Percentiles rank a stretch among this genome's conserved stretches.
phyloP scores from a whole-genome alignment of 2,329 filamentous ascomycete genomes.

The Xylariales sp. region DNA sequence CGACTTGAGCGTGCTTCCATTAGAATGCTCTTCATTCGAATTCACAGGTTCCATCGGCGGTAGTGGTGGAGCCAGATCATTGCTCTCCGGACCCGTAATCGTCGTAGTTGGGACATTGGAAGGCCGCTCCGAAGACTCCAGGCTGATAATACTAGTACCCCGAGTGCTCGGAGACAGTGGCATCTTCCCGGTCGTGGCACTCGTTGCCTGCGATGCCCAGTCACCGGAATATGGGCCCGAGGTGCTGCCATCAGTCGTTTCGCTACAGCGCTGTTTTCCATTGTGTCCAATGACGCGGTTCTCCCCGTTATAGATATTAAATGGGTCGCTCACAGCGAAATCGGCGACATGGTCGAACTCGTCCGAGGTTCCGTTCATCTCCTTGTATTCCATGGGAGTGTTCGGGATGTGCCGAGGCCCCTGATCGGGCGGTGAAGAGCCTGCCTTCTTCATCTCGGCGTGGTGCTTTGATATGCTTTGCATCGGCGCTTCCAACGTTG shows the following conservation, averaged over 20 bases:
- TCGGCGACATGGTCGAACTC: slow-evolving; percentile 44
- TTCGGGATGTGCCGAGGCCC: slow-evolving; percentile 28
- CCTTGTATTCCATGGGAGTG: slow-evolving; percentile 32
- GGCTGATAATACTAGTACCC: slow-evolving; percentile 61
- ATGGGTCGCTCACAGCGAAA: slow-evolving; percentile 46
- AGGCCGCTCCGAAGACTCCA: slow-evolving; percentile 50
- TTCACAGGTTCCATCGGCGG: slow-evolving; percentile 22
- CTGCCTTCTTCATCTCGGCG: slow-evolving; percentile 21
- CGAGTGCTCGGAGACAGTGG: slow-evolving; percentile 61
- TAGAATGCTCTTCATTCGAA: slow-evolving; percentile 32
- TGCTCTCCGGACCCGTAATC: slow-evolving; percentile 33
- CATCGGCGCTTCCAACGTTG: slow-evolving; percentile 9
- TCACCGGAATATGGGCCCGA: slow-evolving; percentile 51
- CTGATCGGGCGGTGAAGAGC: slow-evolving; percentile 19
- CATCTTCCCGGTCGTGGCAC: slow-evolving; percentile 59
- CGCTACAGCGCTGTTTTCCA: slow-evolving; percentile 52
- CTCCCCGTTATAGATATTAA: slow-evolving; percentile 36
- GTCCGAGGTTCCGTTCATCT: slow-evolving; percentile 38
- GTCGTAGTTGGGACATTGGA: slow-evolving; percentile 37
- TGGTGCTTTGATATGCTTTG: slow-evolving; percentile 17
- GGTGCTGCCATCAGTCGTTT: slow-evolving; percentile 57
- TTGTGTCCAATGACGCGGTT: slow-evolving; percentile 25
- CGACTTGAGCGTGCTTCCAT: slow-evolving; percentile 40
- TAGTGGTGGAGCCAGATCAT: slow-evolving; percentile 22
- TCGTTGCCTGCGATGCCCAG: slow-evolving; percentile 60